These are phyloP conservation scores for Kwoniella heveanensis DNA, from an alignment of 768 basidiomycete genomes.

Conservation along the genomic window DNA sequence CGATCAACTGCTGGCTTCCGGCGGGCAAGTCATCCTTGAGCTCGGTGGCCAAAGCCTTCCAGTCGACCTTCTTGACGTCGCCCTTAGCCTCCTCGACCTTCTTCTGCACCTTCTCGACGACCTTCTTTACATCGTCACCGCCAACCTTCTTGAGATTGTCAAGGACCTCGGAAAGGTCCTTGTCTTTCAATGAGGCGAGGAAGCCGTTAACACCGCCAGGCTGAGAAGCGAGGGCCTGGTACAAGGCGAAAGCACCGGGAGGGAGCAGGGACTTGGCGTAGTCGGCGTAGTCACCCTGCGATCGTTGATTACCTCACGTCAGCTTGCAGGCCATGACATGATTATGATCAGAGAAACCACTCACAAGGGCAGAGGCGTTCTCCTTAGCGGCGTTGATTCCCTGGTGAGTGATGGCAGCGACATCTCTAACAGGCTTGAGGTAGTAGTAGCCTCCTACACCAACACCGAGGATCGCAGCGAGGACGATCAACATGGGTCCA, in stretches of 20 bases:
- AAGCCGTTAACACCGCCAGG: slow-evolving; percentile 49
- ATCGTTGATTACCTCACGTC: background rate
- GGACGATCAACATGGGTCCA: slow-evolving; percentile 43
- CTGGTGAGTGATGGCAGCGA: slow-evolving; percentile 38
- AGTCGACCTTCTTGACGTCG: slow-evolving; percentile 51
- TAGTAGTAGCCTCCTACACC: slow-evolving; percentile 45
- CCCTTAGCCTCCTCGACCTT: slow-evolving; percentile 52
- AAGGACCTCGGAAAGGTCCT: slow-evolving; percentile 47
- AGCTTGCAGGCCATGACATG: too few species aligned
- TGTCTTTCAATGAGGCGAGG: slow-evolving; percentile 48
- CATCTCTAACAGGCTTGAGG: slow-evolving; percentile 50
- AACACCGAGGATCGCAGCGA: slow-evolving; percentile 47
- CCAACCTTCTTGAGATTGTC: slow-evolving; percentile 52
- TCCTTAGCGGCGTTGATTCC: slow-evolving; percentile 41
- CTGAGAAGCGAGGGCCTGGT: slow-evolving; percentile 37
- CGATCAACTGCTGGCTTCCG: slow-evolving; percentile 43
- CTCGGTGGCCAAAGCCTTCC: slow-evolving; percentile 45
- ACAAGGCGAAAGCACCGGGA: slow-evolving; percentile 44
- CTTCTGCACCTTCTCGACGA: slow-evolving; percentile 50
- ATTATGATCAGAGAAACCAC: slow-evolving; percentile 8
- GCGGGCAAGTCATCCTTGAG: slow-evolving; percentile 49
- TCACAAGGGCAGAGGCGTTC: slow-evolving; percentile 27
- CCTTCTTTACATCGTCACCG: slow-evolving; percentile 50
- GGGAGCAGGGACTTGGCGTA: slow-evolving; percentile 40
- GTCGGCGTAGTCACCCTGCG: slow-evolving; percentile 6